Percentiles rank a stretch among this genome's conserved stretches.
Conservation (phyloP, 345 rosid genomes). For the Populus pruinosa region DNA sequence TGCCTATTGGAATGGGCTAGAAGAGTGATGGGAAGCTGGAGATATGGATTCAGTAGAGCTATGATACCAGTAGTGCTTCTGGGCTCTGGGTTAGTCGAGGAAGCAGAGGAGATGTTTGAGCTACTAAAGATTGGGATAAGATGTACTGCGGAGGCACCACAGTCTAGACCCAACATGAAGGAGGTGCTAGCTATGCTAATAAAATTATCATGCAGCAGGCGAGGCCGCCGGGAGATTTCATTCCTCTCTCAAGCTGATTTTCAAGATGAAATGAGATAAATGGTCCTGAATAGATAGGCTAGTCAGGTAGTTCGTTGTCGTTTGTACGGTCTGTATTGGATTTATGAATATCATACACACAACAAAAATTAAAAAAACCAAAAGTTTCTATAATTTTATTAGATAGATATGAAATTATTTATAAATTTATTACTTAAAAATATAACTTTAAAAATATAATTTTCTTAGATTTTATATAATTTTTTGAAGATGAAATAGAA, state of each 20-base stretch:
- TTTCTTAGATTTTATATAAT: too few species aligned
- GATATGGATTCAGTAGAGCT: constrained; percentile 26
- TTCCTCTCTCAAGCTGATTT: constrained; percentile 24
- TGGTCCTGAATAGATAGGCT: too few species aligned
- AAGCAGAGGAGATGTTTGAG: constrained; percentile 63
- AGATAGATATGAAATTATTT: too few species aligned
- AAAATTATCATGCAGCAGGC: constrained; percentile 30
- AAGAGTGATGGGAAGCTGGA: constrained; percentile 50
- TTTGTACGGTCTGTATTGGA: too few species aligned
- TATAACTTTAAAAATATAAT: too few species aligned
- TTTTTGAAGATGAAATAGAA: accelerated
- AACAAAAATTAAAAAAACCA: too few species aligned
- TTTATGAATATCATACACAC: too few species aligned
- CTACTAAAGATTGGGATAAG: constrained; percentile 56
- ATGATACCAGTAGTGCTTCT: constrained; percentile 42
- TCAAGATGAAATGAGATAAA: constrained; percentile 6
- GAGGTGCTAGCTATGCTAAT: constrained; percentile 67
- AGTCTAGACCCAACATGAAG: constrained; percentile 85
- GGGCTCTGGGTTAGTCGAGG: constrained; percentile 64
- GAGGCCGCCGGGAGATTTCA: not conserved
- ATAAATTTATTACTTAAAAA: too few species aligned
- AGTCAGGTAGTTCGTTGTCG: too few species aligned
- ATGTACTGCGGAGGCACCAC: constrained; percentile 79
- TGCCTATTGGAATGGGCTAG: constrained; percentile 83
- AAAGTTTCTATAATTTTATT: too few species aligned